These are phyloP conservation scores for Scedosporium boydii DNA, from an alignment of 2,329 filamentous ascomycete species.

Conservation along the genomic window DNA sequence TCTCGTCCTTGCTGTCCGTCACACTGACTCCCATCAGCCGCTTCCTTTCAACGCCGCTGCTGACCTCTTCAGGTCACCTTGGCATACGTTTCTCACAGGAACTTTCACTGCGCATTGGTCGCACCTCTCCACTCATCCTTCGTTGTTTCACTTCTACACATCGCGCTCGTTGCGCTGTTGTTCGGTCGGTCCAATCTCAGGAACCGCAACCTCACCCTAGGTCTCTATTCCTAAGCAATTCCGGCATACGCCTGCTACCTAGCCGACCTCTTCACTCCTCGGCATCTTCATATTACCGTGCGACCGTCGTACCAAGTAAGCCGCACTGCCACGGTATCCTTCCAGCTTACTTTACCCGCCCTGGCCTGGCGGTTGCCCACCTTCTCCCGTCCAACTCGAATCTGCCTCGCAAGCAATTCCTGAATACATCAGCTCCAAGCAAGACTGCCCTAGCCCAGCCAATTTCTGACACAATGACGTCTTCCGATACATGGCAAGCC, in stretches of 20 bases:
- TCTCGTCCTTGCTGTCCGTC: background rate
- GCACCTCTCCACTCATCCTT: background rate
- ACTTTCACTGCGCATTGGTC: background rate
- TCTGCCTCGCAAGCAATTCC: background rate
- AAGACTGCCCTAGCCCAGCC: background rate
- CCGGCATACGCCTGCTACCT: background rate
- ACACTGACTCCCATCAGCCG: background rate
- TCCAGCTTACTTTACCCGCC: background rate
- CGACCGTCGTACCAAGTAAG: background rate
- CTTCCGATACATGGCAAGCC: background rate
- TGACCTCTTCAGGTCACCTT: background rate
- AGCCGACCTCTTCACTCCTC: background rate
- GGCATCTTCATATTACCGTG: background rate
- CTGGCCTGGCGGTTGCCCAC: background rate
- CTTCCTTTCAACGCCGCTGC: background rate
- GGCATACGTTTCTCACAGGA: background rate
- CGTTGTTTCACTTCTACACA: background rate
- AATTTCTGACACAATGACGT: slow-evolving; percentile 1
- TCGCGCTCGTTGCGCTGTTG: background rate
- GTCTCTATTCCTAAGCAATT: background rate
- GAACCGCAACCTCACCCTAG: background rate
- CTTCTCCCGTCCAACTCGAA: background rate
- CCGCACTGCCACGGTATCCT: background rate
- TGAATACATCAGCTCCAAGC: background rate
- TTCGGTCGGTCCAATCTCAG: background rate